phyloP scores from a whole-genome alignment of 192 early-diverging fungal species.

The Mortierella hygrophila region DNA sequence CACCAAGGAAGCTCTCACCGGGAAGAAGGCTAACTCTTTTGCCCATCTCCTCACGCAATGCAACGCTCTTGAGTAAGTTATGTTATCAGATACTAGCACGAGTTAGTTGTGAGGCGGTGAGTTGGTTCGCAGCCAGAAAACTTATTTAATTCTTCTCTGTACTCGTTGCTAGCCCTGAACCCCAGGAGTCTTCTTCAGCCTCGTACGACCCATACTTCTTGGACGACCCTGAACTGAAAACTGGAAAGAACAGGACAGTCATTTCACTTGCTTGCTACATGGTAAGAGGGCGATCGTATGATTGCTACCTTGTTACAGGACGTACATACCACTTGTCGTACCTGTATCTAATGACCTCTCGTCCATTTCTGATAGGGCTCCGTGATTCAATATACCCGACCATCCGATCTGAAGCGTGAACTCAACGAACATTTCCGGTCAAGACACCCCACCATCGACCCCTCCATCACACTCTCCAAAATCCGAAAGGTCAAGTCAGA shows the following conservation, averaged over 20 bases:
- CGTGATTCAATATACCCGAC: constrained; percentile 84
- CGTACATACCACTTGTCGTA: no score
- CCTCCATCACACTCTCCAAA: constrained; percentile 86
- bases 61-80: constrained; percentile 64
- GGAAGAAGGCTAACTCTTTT: constrained; percentile 62
- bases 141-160: background rate
- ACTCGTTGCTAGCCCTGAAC: constrained; percentile 26
- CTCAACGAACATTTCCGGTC: constrained; percentile 88
- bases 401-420: constrained; percentile 89
- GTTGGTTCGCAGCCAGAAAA: background rate
- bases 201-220: constrained; percentile 87
- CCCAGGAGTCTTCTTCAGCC: constrained; percentile 24
- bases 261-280: constrained; percentile 86
- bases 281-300: constrained; percentile 49
- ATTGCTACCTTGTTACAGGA: no score
- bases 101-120: background rate
- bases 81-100: background rate
- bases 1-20: constrained; percentile 52
- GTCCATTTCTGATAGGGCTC: constrained; percentile 68
- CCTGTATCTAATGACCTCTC: background rate
- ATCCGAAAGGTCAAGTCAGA: constrained; percentile 86
- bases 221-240: constrained; percentile 89
- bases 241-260: constrained; percentile 79
- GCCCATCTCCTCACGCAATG: constrained; percentile 65
- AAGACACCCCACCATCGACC: constrained; percentile 84